Conservation (phyloP, 208 protist genomes). For the Leishmania lainsoni region DNA sequence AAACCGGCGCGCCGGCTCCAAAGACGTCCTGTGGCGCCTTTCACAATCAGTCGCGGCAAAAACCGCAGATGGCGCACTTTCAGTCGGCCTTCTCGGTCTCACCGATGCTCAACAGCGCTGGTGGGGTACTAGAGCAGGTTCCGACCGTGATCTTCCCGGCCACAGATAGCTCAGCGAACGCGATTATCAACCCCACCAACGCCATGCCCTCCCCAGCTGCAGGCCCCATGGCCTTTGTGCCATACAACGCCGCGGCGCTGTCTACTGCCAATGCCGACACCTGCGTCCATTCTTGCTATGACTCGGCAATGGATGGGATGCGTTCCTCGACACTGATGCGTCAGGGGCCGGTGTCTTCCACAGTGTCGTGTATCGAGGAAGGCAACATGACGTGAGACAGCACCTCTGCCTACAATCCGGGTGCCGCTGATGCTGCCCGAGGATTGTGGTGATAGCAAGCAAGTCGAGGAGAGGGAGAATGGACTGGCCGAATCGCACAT, state of each 20-base stretch:
- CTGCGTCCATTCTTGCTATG: background rate
- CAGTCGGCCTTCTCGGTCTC: constrained; percentile 13
- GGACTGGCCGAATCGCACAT: background rate
- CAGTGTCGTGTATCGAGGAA: background rate
- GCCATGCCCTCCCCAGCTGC: background rate
- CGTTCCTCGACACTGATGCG: background rate
- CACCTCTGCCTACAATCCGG: background rate
- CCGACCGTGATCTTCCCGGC: constrained; percentile 5
- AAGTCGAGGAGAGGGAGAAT: too few species aligned
- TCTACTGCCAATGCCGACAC: background rate
- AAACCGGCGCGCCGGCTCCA: background rate
- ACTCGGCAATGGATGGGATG: background rate
- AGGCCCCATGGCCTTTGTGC: background rate
- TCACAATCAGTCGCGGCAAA: background rate
- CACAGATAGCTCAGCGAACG: constrained; percentile 14
- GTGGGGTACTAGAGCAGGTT: constrained; percentile 8
- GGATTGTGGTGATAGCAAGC: background rate
- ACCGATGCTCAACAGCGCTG: constrained; percentile 19
- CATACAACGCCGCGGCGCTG: background rate
- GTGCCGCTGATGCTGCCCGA: background rate
- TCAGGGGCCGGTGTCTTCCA: background rate
- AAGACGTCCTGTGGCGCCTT: background rate
- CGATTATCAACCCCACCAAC: background rate
- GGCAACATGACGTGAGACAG: background rate
- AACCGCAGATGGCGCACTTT: background rate